Conservation (phyloP, 257 asterid species). For the Misopates orontium region DNA sequence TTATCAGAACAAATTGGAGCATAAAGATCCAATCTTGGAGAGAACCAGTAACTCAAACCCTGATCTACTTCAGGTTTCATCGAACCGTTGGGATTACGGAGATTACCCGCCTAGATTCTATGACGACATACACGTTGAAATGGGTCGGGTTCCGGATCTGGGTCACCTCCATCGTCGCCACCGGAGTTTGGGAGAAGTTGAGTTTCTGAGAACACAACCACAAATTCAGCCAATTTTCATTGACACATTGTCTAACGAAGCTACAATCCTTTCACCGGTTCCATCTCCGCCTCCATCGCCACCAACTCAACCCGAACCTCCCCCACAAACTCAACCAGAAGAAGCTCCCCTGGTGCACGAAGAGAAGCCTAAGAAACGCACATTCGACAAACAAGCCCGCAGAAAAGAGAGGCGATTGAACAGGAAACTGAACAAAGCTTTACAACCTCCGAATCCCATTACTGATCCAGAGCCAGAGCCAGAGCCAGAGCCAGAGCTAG, state of each 20-base stretch:
- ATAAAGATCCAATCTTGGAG: conserved; percentile 34
- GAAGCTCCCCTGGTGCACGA: not conserved
- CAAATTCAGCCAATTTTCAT: conserved; percentile 37
- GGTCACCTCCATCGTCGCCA: conserved; percentile 55
- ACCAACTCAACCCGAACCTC: conserved; percentile 12
- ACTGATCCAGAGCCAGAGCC: conserved; percentile 39
- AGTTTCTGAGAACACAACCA: conserved; percentile 27
- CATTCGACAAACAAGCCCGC: conserved; percentile 20
- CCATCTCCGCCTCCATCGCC: conserved; percentile 24
- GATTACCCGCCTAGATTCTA: conserved; percentile 44
- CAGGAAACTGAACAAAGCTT: conserved; percentile 31
- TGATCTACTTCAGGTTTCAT: conserved; percentile 64
- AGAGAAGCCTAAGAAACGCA: conserved; percentile 19
- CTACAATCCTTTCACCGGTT: conserved; percentile 14
- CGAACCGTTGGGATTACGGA: conserved; percentile 35
- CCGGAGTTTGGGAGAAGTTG: conserved; percentile 60
- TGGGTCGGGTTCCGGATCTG: conserved; percentile 38
- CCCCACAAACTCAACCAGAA: conserved; percentile 13
- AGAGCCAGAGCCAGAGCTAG: conserved; percentile 31
- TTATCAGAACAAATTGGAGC: conserved; percentile 33
- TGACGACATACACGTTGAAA: conserved; percentile 56
- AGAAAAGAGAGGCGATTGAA: conserved; percentile 46
- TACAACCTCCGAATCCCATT: conserved; percentile 31
- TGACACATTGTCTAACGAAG: conserved; percentile 43
- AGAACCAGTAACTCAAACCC: conserved; percentile 78